Evolutionary conservation across 2,329 filamentous ascomycete species (phyloP), one percentile per base, ranked within the genome.

Genomic region (Fusarium sp.): DNA sequence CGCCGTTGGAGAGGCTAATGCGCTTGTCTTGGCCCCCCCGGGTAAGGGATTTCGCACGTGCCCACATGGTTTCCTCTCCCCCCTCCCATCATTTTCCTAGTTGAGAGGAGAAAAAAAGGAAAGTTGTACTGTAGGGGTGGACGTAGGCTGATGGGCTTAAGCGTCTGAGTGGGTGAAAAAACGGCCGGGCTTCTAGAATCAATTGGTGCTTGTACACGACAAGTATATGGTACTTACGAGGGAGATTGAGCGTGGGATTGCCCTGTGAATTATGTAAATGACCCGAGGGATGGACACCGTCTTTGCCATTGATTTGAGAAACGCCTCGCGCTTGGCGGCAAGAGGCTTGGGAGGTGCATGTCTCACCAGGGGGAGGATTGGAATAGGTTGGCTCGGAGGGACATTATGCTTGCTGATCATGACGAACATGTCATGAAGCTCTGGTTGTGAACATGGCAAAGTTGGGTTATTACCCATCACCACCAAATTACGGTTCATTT

Each of bases 171-270:
- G n/a, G 25, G 62, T 35, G 32, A 52, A 56, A 47, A 7, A 47
- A 7, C 30, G 45, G 30, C 25, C 56, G 30, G 47, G 52, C 58
- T 72, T 74, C 72, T 56, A 45, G 47, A 62, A 74, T n/a, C 27
- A 69, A 25, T 70, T n/a, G 33, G 43, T 47, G 57, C 72, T 63
- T 6, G 65, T 69, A 12, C 33, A 63, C 54, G 47, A 17, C 37
- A 74, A 66, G 71, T 74, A 74, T 63, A 43, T 15, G 32, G 61
- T 74, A 74, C 71, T 62, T 74, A 6, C 15, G 27, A 52, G 52
- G 43, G 64, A 54, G 50, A 32, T 32, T 69, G 50, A 12, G n/a
- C 25, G 63, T 52, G 20, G 57, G 60, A 22, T 68, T 37, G 6
- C 30, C 20, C n/a, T 35, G 27, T 32, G 45, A n/a, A 56, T 72